These are phyloP conservation scores for Rhodotorula graminis DNA, from an alignment of 768 basidiomycete species.

Conservation along the genomic window DNA sequence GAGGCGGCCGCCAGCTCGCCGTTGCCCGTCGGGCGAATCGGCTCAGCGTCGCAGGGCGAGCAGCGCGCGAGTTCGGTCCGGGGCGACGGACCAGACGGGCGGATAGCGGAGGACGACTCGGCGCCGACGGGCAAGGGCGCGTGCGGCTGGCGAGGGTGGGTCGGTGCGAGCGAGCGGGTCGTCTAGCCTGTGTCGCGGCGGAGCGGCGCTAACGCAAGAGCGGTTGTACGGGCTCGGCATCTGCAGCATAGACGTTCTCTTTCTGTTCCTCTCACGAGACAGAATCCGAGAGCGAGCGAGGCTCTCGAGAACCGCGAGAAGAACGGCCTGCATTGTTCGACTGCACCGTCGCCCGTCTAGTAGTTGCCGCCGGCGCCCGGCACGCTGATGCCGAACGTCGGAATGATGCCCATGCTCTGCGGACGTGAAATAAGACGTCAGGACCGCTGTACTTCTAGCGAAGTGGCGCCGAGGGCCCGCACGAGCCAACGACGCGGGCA, in stretches of 20 bases:
- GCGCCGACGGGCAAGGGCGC: neutral
- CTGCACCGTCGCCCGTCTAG: neutral
- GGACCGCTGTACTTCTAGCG: too few species aligned
- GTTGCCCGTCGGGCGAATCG: neutral
- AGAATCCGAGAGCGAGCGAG: too few species aligned
- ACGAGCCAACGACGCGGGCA: too few species aligned
- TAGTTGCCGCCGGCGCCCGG: slow-evolving; percentile 1
- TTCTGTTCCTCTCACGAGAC: neutral
- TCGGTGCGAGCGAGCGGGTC: neutral
- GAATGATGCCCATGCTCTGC: slow-evolving; percentile 35
- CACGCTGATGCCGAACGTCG: slow-evolving; percentile 31
- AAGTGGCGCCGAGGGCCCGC: too few species aligned
- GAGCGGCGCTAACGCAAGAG: too few species aligned
- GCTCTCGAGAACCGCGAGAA: neutral
- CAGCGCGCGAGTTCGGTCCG: neutral
- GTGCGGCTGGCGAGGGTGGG: neutral
- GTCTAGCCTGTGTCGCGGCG: slow-evolving; percentile 1
- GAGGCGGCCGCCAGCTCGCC: neutral
- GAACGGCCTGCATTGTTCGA: neutral
- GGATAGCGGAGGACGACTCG: neutral
- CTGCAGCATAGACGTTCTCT: neutral
- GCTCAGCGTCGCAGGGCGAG: neutral
- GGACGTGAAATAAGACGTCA: too few species aligned
- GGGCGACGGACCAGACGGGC: neutral
- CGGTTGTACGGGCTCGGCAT: neutral